These are phyloP conservation scores for Smallanthus sonchifolius DNA, from an alignment of 129 eudicot genomes.

Conservation along the genomic window DNA sequence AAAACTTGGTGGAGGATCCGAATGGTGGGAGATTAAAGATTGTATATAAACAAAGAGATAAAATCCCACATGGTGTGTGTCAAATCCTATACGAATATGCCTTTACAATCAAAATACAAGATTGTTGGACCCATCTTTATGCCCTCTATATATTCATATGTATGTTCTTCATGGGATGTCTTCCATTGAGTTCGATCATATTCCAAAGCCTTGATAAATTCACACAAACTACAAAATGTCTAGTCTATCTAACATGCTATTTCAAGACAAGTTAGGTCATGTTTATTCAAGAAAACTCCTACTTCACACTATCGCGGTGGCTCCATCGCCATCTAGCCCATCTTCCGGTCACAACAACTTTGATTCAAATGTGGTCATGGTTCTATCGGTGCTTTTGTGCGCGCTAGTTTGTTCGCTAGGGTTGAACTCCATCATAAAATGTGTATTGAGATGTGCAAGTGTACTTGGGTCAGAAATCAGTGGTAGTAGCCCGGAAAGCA, in stretches of 20 bases:
- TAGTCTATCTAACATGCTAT: constrained; percentile 14
- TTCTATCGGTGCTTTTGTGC: constrained; percentile 70
- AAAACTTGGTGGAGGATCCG: constrained; percentile 27
- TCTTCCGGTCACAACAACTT: constrained; percentile 43
- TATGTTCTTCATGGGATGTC: neutral
- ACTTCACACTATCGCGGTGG: constrained; percentile 11
- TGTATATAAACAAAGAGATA: neutral
- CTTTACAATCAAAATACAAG: neutral
- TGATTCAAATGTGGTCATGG: constrained; percentile 87
- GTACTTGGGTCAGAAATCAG: constrained; percentile 28
- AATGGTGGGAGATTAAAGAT: constrained; percentile 11
- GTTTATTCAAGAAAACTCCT: constrained; percentile 46
- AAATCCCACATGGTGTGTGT: constrained; percentile 20
- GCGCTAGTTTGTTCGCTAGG: constrained; percentile 85
- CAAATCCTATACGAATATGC: constrained; percentile 12
- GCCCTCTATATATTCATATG: constrained; percentile 2
- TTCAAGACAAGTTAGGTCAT: constrained; percentile 25
- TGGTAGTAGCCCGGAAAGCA: neutral
- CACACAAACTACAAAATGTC: constrained; percentile 20
- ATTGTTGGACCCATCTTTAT: neutral
- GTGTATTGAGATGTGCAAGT: constrained; percentile 62
- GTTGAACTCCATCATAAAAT: constrained; percentile 66
- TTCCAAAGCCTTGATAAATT: neutral
- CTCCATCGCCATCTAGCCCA: constrained; percentile 30
- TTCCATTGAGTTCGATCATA: neutral